A percentile compares a stretch with the other conserved stretches of the same genome.
These are phyloP conservation scores for Anisodus tanguticus DNA, from an alignment of 257 asterid species.

Conservation along the genomic window DNA sequence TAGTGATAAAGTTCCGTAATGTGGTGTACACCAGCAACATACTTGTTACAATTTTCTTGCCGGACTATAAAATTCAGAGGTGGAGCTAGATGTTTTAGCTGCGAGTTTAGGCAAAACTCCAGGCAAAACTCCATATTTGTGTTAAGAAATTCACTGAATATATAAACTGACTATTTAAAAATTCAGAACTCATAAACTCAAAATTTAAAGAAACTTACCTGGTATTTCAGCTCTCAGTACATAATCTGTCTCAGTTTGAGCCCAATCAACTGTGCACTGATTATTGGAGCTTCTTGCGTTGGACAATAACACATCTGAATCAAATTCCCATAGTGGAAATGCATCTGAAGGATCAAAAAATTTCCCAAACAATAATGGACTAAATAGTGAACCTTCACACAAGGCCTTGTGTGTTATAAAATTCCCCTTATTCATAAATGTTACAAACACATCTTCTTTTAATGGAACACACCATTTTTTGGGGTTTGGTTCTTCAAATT, in stretches of 20 bases:
- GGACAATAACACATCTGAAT: slow-evolving; percentile 54
- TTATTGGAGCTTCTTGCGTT: slow-evolving; percentile 34
- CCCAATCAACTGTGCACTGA: slow-evolving; percentile 63
- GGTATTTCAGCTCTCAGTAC: slow-evolving; percentile 62
- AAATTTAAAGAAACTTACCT: slow-evolving; percentile 34
- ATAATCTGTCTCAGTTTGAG: slow-evolving; percentile 57
- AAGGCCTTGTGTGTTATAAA: slow-evolving; percentile 46
- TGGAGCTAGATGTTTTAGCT: too few species aligned
- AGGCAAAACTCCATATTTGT: too few species aligned
- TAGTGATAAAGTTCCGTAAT: too few species aligned
- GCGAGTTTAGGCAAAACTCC: too few species aligned
- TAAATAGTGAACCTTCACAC: slow-evolving; percentile 63
- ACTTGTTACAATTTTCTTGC: neutral
- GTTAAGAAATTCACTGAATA: too few species aligned
- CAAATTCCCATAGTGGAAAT: slow-evolving; percentile 87
- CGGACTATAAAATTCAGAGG: neutral
- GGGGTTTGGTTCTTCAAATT: slow-evolving; percentile 54
- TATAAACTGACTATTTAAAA: too few species aligned
- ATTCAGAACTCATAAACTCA: too few species aligned
- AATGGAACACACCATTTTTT: slow-evolving; percentile 74
- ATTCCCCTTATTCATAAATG: slow-evolving; percentile 49
- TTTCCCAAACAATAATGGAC: slow-evolving; percentile 77
- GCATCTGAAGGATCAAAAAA: slow-evolving; percentile 96
- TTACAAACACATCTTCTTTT: slow-evolving; percentile 60
- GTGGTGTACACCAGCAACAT: neutral